phyloP scores from a whole-genome alignment of 2,329 filamentous ascomycete species.

The Pseudopyricularia cyperi region DNA sequence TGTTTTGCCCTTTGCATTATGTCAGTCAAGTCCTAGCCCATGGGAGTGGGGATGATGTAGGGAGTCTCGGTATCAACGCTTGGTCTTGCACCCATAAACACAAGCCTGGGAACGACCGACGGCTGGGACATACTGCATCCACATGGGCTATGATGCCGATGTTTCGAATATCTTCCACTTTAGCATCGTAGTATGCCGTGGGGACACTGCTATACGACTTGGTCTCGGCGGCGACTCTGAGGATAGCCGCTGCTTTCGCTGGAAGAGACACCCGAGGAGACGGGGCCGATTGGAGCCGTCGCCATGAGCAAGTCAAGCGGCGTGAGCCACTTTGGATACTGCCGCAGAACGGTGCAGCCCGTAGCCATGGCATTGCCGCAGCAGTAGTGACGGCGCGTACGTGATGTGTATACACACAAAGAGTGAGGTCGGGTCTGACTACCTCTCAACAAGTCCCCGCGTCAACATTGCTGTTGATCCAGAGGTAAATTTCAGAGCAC shows the following conservation, averaged over 20 bases:
- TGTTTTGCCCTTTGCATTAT: slow-evolving; percentile 61
- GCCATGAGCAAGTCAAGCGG: background rate
- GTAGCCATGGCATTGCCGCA: background rate
- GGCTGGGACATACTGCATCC: slow-evolving; percentile 52
- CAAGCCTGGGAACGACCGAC: background rate
- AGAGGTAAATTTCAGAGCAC: background rate
- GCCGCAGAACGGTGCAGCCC: background rate
- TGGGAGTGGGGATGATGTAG: too few relatives aligned
- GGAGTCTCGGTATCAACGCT: too few relatives aligned
- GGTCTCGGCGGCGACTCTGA: slow-evolving; percentile 1
- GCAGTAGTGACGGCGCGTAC: background rate
- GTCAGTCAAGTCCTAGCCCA: background rate
- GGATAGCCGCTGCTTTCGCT: background rate
- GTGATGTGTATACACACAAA: background rate
- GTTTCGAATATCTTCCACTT: slow-evolving; percentile 61
- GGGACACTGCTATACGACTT: background rate
- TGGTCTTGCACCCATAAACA: too few relatives aligned
- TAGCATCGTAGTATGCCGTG: slow-evolving; percentile 16
- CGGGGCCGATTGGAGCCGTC: background rate
- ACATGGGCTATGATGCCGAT: slow-evolving; percentile 99
- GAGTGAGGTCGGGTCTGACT: background rate
- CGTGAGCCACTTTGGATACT: background rate
- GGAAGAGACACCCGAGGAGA: background rate
- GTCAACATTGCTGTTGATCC: background rate
- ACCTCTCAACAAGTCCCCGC: background rate